Percentiles rank a stretch among this genome's conserved stretches.
phyloP scores from a whole-genome alignment of 352 stramenopile species.

The Globisporangium emineosum region DNA sequence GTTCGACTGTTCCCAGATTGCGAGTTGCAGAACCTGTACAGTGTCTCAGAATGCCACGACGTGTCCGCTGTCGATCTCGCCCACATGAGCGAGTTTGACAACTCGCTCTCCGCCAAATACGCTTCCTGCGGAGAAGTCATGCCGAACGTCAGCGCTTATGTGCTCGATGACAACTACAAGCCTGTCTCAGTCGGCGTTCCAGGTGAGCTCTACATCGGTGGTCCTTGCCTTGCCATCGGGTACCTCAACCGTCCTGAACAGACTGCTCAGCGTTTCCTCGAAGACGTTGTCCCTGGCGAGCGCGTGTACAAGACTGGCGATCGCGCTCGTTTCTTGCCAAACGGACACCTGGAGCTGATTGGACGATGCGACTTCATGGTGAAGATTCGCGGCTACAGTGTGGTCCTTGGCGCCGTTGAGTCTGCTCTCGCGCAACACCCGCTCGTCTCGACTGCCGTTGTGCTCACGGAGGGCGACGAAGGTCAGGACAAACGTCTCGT shows the following conservation, averaged over 20 bases:
- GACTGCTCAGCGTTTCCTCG: conserved; percentile 74
- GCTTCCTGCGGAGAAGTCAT: conserved; percentile 86
- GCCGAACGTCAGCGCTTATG: conserved; percentile 73
- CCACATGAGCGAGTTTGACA: conserved; percentile 70
- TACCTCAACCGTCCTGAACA: conserved; percentile 83
- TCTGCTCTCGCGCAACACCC: conserved; percentile 85
- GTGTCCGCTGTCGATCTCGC: conserved; percentile 82
- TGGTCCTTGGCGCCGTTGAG: conserved; percentile 91
- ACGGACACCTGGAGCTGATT: conserved; percentile 91
- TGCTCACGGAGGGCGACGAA: conserved; percentile 86
- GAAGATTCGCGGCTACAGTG: conserved; percentile 94
- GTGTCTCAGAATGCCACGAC: conserved; percentile 93
- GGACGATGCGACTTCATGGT: conserved; percentile 95
- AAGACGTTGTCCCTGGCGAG: conserved; percentile 58
- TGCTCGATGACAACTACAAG: conserved; percentile 73
- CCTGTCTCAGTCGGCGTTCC: conserved; percentile 62
- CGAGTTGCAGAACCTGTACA: conserved; percentile 92
- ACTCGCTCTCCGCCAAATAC: conserved; percentile 80
- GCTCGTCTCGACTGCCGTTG: conserved; percentile 84
- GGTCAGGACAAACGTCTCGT: conserved; percentile 90
- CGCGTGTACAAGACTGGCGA: conserved; percentile 93
- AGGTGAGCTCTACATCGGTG: conserved; percentile 84
- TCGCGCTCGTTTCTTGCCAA: conserved; percentile 85
- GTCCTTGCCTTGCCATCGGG: conserved; percentile 79
- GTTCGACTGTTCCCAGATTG: conserved; percentile 80